These are phyloP conservation scores for Leccinum rimulosum DNA, from an alignment of 768 basidiomycete genomes.

Conservation along the genomic window DNA sequence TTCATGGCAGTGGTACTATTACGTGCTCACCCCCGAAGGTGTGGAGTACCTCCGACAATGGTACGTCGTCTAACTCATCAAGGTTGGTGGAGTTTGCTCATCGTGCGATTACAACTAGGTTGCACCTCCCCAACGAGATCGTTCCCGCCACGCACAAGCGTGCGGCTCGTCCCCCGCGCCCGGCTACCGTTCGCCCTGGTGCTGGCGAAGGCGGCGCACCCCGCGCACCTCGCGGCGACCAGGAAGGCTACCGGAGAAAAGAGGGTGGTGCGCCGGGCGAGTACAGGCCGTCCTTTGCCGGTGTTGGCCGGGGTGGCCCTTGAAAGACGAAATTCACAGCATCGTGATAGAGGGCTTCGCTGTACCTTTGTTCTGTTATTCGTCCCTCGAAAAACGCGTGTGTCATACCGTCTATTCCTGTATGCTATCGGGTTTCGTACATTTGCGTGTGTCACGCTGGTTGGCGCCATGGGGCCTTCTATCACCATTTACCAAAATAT, in stretches of 20 bases:
- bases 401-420: constrained; percentile 21
- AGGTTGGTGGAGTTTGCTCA: background rate
- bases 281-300: constrained; percentile 85
- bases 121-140: constrained; percentile 93
- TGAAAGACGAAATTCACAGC: constrained; percentile 30
- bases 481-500: too few species aligned
- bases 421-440: constrained; percentile 12
- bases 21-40: constrained; percentile 94
- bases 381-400: constrained; percentile 14
- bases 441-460: background rate
- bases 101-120: constrained; percentile 43
- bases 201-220: constrained; percentile 77
- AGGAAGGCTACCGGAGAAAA: constrained; percentile 88
- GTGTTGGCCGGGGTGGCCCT: constrained; percentile 86
- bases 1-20: constrained; percentile 99
- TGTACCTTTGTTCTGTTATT: background rate
- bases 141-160: constrained; percentile 98
- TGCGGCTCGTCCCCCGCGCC: constrained; percentile 83
- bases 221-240: constrained; percentile 84
- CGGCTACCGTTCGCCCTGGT: constrained; percentile 69
- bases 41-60: constrained; percentile 96
- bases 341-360: background rate
- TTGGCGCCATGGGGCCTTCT: background rate
- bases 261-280: constrained; percentile 86
- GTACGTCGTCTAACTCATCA: constrained; percentile 27